Evolutionary conservation across 2,329 filamentous ascomycete species (phyloP), one percentile per base, ranked within the genome.

Genomic region (Cytospora mali): DNA sequence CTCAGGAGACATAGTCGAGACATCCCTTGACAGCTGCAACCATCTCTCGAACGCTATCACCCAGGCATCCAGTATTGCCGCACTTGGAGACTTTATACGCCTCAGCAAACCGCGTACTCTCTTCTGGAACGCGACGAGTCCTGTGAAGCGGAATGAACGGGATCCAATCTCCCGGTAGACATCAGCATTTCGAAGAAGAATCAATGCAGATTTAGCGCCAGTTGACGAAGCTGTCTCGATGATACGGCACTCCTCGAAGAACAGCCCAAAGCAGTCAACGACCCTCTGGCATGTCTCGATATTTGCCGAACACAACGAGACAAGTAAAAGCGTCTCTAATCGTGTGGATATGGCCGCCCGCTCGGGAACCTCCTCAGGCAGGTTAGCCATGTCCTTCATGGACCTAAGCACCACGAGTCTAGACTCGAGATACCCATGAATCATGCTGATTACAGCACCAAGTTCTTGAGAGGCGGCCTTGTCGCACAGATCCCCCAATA

Each of bases 41-140:
- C 88, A 90, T 62, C 81, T 81, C 31, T 88, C 82, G 67, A 90
- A 89, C 1, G 86, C 85, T 21, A 79, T 78, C 68, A 88, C 86
- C 88, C 88, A 90, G 3, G 88, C 87, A 61, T 83, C 81, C 29
- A 90, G 74, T 58, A 90, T 88, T n/a, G 86, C 87, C n/a, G 79
- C 76, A 13, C 85, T 88, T 23, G 88, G 88, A 66, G 82, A 83
- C 55, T 84, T 80, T 76, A 89, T 84, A 54, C 81, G 81, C 27
- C 85, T 78, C 25, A 90, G 71, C 33, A 89, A 78, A 14, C 80
- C 79, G 51, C 87, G 81, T 33, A 87, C 80, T 48, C 87, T 80
- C 69, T 89, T 89, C 67, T 90, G 88, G 69, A 90, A 90, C 2
- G 87, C 88, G 13, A 90, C 88, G 9, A 89, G 74, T 1, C 88